Base-by-base conservation (phyloP, 306 rosid genomes). In the Albizia julibrissin region DNA sequence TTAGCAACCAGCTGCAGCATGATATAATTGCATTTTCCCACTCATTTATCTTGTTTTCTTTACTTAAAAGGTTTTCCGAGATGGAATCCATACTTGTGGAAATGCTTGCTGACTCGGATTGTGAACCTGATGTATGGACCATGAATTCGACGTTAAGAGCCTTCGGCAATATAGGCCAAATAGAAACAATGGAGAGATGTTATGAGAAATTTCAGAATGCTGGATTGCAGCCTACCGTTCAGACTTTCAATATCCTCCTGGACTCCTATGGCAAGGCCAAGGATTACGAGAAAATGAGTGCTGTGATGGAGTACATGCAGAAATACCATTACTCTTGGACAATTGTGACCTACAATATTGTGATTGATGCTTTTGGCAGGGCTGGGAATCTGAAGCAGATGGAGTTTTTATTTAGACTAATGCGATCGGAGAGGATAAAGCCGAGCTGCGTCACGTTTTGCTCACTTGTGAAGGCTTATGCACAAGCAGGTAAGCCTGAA, bases 261-360 rank as follows among this genome's bases (percentile, higher is more conserved):
- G 97, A 95, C 87, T 91, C 97, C 66, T 93, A 93, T 37, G 94
- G 92, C 80, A 95, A 95, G 84, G 85, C 88, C 10, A 85, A 80
- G 69, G 87, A 89, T 37, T 95, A 83, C 74, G 79, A 80, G 49
- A 95, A 93, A 82, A 88, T 93, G 99, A 86, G 99, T 68, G 90
- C 96, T 67, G 98, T 93, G 42, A 95, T 95, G 98, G 93, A 93
- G 79, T 95, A 93, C 86, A 95, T 95, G 99, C 98, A 91, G 80
- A 93, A 92, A 82, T 93, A 93, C 86, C 98, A 92, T 73, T 88
- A 87, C 77, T 92, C 99, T 13, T 95, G 99, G 99, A 95, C 98
- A 27, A 88, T 93, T 43, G 91, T 92, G 68, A 91, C 96, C 75
- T 95, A 87, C 89, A 95, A 95, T 75, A 88, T 95, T 79, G 93